Conservation (phyloP, 495 filamentous ascomycete genomes). For the Penicillium robsamsonii region DNA sequence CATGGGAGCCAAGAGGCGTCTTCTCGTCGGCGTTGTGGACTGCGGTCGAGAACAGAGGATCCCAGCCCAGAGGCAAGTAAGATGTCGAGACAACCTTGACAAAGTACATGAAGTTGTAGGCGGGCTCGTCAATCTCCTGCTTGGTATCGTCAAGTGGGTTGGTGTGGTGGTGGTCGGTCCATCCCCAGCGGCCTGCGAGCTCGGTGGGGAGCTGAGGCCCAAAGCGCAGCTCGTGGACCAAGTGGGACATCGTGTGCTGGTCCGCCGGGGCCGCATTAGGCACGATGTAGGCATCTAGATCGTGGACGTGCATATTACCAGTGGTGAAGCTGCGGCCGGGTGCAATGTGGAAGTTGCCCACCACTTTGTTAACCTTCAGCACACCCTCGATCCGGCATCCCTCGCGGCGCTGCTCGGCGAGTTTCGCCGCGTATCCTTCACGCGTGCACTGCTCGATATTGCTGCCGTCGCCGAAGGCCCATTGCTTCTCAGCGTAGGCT, state of each 20-base stretch:
- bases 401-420: slow-evolving; percentile 83
- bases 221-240: slow-evolving; percentile 88
- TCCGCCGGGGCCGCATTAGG: slow-evolving; percentile 47
- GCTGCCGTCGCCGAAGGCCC: slow-evolving; percentile 91
- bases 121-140: slow-evolving; percentile 75
- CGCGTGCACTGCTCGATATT: slow-evolving; percentile 93
- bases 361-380: slow-evolving; percentile 93
- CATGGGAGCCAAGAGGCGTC: slow-evolving; percentile 61
- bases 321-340: slow-evolving; percentile 92
- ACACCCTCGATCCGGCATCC: slow-evolving; percentile 94
- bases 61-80: slow-evolving; percentile 88
- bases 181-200: slow-evolving; percentile 64
- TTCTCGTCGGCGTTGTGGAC: slow-evolving; percentile 52
- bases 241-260: slow-evolving; percentile 82
- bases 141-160: slow-evolving; percentile 86
- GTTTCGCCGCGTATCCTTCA: slow-evolving; percentile 84
- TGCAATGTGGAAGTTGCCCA: slow-evolving; percentile 98
- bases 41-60: slow-evolving; percentile 44
- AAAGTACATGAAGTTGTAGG: slow-evolving; percentile 98
- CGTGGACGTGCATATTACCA: slow-evolving; percentile 95
- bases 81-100: slow-evolving; percentile 96
- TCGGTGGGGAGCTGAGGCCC: slow-evolving; percentile 84
- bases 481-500: slow-evolving; percentile 81
- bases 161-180: slow-evolving; percentile 86
- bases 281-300: slow-evolving; percentile 89